A percentile compares a stretch with the other conserved stretches of the same genome.
phyloP scores from a whole-genome alignment of 805 yeast genomes.

The Candida golubevii region DNA sequence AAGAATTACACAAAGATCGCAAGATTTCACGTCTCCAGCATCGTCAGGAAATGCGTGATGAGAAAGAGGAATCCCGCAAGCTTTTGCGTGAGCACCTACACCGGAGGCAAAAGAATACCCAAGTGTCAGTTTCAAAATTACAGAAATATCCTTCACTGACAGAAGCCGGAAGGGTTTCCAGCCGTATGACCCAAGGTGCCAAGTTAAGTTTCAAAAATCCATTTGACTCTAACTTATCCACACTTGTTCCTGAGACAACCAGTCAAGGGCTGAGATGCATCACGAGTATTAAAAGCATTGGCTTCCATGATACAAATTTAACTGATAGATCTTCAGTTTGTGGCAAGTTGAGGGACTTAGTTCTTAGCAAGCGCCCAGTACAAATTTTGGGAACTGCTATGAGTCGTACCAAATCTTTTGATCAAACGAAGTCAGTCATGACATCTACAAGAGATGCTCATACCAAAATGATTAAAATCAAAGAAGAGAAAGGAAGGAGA shows the following conservation, averaged over 20 bases:
- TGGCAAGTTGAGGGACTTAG: conserved; percentile 7
- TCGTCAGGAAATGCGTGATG: conserved; percentile 4
- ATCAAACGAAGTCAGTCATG: conserved; percentile 36
- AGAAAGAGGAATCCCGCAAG: conserved; percentile 8
- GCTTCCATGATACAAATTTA: not conserved
- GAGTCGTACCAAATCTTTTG: conserved; percentile 25
- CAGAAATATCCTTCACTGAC: not conserved
- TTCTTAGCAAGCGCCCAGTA: conserved; percentile 5
- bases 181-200: too few species aligned
- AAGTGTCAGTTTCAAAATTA: not conserved
- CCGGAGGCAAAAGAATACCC: not conserved
- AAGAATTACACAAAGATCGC: not conserved
- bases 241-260: conserved; percentile 10
- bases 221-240: conserved; percentile 12
- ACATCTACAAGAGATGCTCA: conserved; percentile 26
- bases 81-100: conserved; percentile 9
- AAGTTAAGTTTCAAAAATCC: conserved; percentile 7
- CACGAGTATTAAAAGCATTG: conserved; percentile 2
- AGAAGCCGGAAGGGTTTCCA: too few species aligned
- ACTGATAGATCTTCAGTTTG: conserved; percentile 7
- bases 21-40: not conserved
- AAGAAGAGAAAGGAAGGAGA: conserved; percentile 17
- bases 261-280: not conserved
- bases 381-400: conserved; percentile 1
- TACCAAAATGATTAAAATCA: conserved; percentile 13